Evolutionary conservation across 306 rosid genomes (phyloP).

Genomic region (Ammopiptanthus mongolicus): DNA sequence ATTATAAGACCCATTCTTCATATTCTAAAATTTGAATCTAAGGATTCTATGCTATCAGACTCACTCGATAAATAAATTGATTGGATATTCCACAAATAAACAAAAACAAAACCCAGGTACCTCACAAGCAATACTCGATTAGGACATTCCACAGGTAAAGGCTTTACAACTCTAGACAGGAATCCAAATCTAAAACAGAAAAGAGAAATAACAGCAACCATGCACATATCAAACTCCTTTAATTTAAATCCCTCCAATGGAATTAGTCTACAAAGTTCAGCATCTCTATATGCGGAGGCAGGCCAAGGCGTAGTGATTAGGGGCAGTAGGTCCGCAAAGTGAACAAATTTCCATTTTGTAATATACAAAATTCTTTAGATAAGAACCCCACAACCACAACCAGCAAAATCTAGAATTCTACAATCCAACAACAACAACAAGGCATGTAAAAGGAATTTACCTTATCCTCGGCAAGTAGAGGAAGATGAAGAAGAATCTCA

Average conservation of each 20-base stretch:
- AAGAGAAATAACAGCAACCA: background rate
- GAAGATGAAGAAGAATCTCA: slow-evolving; percentile 91
- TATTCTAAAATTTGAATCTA: background rate
- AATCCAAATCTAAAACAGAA: background rate
- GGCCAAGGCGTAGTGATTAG: too few relatives aligned
- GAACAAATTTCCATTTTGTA: too few relatives aligned
- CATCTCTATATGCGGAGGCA: background rate
- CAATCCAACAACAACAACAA: too few relatives aligned
- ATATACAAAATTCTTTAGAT: too few relatives aligned
- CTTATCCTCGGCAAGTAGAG: slow-evolving; percentile 87
- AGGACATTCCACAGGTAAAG: background rate
- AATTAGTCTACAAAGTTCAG: background rate
- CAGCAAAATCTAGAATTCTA: too few relatives aligned
- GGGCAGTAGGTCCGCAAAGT: background rate
- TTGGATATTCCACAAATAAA: background rate
- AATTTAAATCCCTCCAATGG: background rate
- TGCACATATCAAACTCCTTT: background rate
- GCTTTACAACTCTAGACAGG: background rate
- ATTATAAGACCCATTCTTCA: background rate
- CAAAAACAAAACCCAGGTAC: background rate
- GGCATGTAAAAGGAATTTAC: slow-evolving; percentile 13
- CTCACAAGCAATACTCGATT: background rate
- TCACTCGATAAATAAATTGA: background rate
- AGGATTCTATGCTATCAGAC: background rate
- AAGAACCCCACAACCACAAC: too few relatives aligned